Evolutionary conservation across 169 alveolate genomes (phyloP), one percentile per base, ranked within the genome.

Genomic region (Plasmodium relictum): DNA sequence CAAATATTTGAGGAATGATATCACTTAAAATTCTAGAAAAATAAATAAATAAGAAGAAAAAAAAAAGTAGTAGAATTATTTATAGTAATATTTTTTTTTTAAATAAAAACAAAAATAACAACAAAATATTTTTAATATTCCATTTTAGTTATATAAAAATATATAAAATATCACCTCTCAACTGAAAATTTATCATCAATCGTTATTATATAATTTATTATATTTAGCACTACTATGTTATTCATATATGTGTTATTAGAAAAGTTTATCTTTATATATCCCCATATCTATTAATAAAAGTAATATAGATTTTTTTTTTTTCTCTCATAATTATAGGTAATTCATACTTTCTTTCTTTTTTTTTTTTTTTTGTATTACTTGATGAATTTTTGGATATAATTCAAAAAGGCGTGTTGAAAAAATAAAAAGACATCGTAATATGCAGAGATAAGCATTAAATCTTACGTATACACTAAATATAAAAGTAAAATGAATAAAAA

Each of bases 381-480:
- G 89, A 24, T 41, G 48, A 37, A 76, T 76, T 66, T 61, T 76
- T 0, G 89, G 89, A 9, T 63, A 76, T 42, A 76, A 26, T 58
- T 76, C 89, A 37, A 45, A 62, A 24, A 62, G 78, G 14, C 76
- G 24, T 18, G 89, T 76, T 3, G 89, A 76, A 63, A 76, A 76
- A 48, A 76, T 44, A 56, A 63, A 76, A 20, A 76, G 68, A 58
- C 89, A 76, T 10, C 69, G 74, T 4, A 76, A 48, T 0, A 50
- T 58, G 39, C 89, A 76, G 14, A 56, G 68, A 42, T 76, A 74
- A 12, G 89, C 66, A 20, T 52, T 76, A 42, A 45, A 76, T 48
- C 76, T 52, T 3, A 76, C 22, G 42, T 62, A 26, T 0, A 63
- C 10, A 69, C 89, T 76, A 52, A 31, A 63, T 0, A 26, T 24